phyloP scores from a whole-genome alignment of 192 early-diverging fungal genomes.

The Coemansia sp. region DNA sequence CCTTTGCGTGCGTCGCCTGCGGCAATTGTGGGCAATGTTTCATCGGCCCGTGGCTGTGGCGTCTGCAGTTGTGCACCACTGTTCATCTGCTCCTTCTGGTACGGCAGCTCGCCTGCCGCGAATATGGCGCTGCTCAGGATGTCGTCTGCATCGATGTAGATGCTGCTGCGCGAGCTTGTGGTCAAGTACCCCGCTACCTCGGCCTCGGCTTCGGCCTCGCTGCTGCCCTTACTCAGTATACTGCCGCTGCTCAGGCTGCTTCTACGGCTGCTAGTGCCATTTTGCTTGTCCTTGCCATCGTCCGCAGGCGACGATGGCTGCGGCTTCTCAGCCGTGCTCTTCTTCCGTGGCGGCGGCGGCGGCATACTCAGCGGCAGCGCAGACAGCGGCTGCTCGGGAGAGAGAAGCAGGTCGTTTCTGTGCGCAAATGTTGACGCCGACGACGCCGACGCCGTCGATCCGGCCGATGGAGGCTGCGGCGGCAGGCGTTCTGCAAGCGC shows the following conservation, averaged over 20 bases:
- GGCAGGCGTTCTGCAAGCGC: slow-evolving; percentile 44
- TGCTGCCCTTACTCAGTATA: slow-evolving; percentile 6
- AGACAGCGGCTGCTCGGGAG: slow-evolving; percentile 18
- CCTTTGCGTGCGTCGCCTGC: background rate
- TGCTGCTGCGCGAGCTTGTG: slow-evolving; percentile 25
- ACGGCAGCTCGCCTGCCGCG: slow-evolving; percentile 30
- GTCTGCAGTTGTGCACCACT: background rate
- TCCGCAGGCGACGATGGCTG: background rate
- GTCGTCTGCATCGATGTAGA: slow-evolving; percentile 38
- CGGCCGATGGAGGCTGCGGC: slow-evolving; percentile 14
- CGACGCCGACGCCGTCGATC: slow-evolving; percentile 23
- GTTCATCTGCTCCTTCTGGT: slow-evolving; percentile 28
- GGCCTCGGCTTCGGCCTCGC: background rate
- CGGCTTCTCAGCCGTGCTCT: background rate
- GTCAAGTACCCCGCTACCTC: background rate
- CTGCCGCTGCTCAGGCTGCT: background rate
- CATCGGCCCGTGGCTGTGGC: slow-evolving; percentile 3
- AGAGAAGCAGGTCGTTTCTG: slow-evolving; percentile 9
- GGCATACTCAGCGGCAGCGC: slow-evolving; percentile 10
- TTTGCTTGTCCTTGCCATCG: background rate
- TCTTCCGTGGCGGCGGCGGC: background rate
- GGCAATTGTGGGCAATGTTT: slow-evolving; percentile 28
- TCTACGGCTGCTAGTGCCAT: background rate
- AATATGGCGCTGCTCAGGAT: slow-evolving; percentile 31
- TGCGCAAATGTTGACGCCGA: slow-evolving; percentile 25